Base-by-base conservation (phyloP, 2,329 filamentous ascomycete species). In the Orbilia quercus region DNA sequence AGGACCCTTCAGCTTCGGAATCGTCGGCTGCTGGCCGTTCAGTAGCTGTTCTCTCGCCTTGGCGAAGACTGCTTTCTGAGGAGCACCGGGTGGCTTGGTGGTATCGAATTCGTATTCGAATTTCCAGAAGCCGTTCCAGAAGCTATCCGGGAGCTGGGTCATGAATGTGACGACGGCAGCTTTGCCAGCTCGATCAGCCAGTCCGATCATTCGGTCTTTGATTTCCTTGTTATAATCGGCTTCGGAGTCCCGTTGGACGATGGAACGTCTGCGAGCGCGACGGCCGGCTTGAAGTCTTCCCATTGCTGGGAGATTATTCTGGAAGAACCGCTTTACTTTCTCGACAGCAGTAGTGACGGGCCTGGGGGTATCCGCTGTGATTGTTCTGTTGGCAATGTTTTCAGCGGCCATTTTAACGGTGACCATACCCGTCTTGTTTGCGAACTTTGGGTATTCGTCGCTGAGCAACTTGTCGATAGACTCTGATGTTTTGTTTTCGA, bases 51-150 rank as follows among this genome's bases (percentile, higher is more conserved):
- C 50, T 9, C 20, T 16, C 4, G 50, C 50, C 31, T 36, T 25
- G 12, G 31, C 34, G 31, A 54, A 54, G 25, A 16, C n/a, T n/a
- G 16, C 25, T 18, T 54, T 54, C 50, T 54, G 22, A 6, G 50
- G 50, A 6, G 50, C 50, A 38, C 31, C 34, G 14, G 50, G 50
- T 16, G 50, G 50, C 50, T 54, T 54, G 50, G 34, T 40, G 18
- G 50, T 54, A 11, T 40, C 36, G 22, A 38, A 54, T 18, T 54
- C 50, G 34, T 54, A 54, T 31, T 54, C 50, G 18, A 54, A 54
- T 31, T 54, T 54, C 50, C 50, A 54, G 7, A 54, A 38, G 18
- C 36, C 25, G 34, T 54, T 54, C 50, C 50, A 54, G 16, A 54
- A 54, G 4, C 31, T 22, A 54, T 54, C 50, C 4, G 50, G 50